Evolutionary conservation across 768 basidiomycete genomes (phyloP), one percentile per base, ranked within the genome.

Genomic region (Pleurotus giganteus): DNA sequence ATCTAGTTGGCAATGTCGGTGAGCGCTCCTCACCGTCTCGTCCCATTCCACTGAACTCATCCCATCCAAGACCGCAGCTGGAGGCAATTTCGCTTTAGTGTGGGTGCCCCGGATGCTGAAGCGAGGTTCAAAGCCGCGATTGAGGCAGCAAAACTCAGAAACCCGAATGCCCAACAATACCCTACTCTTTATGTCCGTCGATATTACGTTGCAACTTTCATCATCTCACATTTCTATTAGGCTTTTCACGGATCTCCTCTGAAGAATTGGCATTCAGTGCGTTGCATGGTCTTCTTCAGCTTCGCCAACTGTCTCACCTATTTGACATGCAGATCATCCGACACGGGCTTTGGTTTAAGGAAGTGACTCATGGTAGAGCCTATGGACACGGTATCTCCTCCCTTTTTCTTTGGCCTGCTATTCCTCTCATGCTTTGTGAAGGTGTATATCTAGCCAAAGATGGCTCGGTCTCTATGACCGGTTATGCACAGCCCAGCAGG

Each of bases 381-480:
- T 83, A 74, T 59, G 88, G 88, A 4, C 55, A 90, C 63, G 88
- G 85, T 79, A 54, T 42, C 71, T 54, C 2, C 13, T 13, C 27
- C 24, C 13, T n/a, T 7, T 21, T 29, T 3, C 37, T 7, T n/a
- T 17, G 15, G 24, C 46, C 24, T 17, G 13, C 11, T 27, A 27
- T 17, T n/a, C 60, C 29, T 56, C 58, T n/a, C 42, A 32, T 52
- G n/a, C 13, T 31, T 12, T 39, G 26, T 29, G 26, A 47, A 86
- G 84, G 87, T 3, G 84, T 89, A 0, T 89, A 89, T 61, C 80
- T 87, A 46, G 81, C 84, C 3, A 83, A 80, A 60, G 84, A 88
- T 28, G 83, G 75, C 3, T 54, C 41, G 1, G 61, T 76, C 1
- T 85, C 85, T 0, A 75, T 80, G 67, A 63, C 70, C 0, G 23